Conservation (phyloP, 1,139 yeast species). For the Kurtzmaniella quercitrusa region DNA sequence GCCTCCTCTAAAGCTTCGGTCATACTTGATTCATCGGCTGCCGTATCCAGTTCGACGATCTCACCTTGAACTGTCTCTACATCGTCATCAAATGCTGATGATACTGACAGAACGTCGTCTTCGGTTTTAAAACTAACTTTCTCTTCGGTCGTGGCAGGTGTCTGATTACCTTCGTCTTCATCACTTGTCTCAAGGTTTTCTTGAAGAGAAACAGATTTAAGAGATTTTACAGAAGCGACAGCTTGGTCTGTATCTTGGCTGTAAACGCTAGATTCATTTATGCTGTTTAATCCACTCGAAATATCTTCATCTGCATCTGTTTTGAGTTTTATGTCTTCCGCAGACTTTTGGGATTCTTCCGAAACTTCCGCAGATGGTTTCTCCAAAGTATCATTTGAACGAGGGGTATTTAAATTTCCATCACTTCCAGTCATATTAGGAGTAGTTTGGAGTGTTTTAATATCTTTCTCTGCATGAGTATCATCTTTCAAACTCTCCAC, state of each 20-base stretch:
- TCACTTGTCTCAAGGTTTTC: conserved; percentile 3
- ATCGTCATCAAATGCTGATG: conserved; percentile 30
- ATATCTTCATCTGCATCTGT: conserved; percentile 3
- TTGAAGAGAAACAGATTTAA: not conserved
- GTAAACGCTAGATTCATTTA: too few species aligned
- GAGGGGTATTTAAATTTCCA: too few species aligned
- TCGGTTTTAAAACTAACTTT: conserved; percentile 31
- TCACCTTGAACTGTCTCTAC: conserved; percentile 32
- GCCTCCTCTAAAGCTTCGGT: not conserved
- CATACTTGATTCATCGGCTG: not conserved
- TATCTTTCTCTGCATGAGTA: not conserved
- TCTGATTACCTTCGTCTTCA: conserved; percentile 31
- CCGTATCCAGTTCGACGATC: conserved; percentile 10
- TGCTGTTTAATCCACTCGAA: not conserved
- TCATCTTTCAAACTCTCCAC: too few species aligned
- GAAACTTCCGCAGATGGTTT: not conserved
- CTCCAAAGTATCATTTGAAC: not conserved
- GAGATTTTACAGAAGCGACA: conserved; percentile 1
- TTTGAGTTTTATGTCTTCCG: too few species aligned
- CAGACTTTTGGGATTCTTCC: not conserved
- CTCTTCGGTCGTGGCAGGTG: conserved; percentile 33
- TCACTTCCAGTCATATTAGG: not conserved
- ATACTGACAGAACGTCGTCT: conserved; percentile 17
- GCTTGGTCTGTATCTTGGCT: not conserved
- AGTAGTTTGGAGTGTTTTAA: not conserved